A percentile compares a stretch with the other conserved stretches of the same genome.
Evolutionary conservation across 1,284 basidiomycete genomes (phyloP).

Genomic region (Coriolopsis trogii): DNA sequence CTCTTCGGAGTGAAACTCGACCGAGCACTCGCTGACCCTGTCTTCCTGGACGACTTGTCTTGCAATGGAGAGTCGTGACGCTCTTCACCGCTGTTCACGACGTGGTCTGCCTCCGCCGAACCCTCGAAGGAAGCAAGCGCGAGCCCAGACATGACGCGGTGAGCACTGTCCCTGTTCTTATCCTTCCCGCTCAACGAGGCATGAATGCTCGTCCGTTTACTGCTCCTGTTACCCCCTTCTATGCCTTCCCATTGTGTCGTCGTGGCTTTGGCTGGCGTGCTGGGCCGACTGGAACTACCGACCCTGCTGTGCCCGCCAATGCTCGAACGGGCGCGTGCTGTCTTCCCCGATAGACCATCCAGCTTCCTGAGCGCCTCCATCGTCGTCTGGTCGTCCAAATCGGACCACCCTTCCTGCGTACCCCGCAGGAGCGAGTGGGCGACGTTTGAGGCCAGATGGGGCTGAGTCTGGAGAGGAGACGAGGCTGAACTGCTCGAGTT

Average conservation of each 20-base stretch:
- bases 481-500: slow-evolving; percentile 47
- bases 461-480: slow-evolving; percentile 42
- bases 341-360: slow-evolving; percentile 85
- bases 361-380: slow-evolving; percentile 92
- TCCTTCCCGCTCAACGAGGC: slow-evolving; percentile 35
- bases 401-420: slow-evolving; percentile 84
- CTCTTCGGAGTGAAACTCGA: slow-evolving; percentile 81
- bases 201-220: slow-evolving; percentile 52
- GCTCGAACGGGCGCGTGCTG: slow-evolving; percentile 60
- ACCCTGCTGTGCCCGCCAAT: slow-evolving; percentile 64
- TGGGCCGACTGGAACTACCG: slow-evolving; percentile 71
- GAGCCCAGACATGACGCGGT: slow-evolving; percentile 40
- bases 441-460: slow-evolving; percentile 59
- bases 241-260: slow-evolving; percentile 71
- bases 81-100: slow-evolving; percentile 54
- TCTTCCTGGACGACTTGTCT: slow-evolving; percentile 71
- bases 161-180: slow-evolving; percentile 30
- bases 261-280: slow-evolving; percentile 67
- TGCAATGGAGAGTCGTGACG: slow-evolving; percentile 42
- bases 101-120: slow-evolving; percentile 37
- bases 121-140: slow-evolving; percentile 42
- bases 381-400: slow-evolving; percentile 84
- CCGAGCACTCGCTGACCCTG: slow-evolving; percentile 53
- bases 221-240: slow-evolving; percentile 49
- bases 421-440: slow-evolving; percentile 81